phyloP scores from a whole-genome alignment of 2,329 filamentous ascomycete species.

The Myriangium duriaei region DNA sequence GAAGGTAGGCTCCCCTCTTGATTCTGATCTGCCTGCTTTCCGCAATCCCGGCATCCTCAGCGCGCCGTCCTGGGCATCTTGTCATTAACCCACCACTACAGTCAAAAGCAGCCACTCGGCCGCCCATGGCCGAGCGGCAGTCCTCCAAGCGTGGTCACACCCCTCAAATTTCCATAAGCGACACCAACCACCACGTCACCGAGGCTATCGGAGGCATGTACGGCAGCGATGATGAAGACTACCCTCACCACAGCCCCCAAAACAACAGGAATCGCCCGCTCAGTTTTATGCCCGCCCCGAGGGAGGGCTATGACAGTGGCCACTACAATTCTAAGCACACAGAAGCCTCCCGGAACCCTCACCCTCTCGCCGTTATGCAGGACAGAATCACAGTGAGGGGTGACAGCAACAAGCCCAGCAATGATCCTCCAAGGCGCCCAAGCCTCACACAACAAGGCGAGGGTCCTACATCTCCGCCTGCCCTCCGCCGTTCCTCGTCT shows the following conservation, averaged over 20 bases:
- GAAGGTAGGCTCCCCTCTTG: no score
- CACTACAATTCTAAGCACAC: constrained; percentile 15
- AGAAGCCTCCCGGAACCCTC: constrained; percentile 15
- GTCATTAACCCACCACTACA: constrained; percentile 6
- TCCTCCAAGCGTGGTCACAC: constrained; percentile 41
- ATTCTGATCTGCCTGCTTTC: no score
- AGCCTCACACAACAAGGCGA: constrained; percentile 12
- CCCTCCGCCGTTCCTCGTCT: constrained; percentile 23
- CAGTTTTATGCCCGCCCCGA: constrained; percentile 57
- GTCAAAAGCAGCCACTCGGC: constrained; percentile 8
- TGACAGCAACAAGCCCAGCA: constrained; percentile 9
- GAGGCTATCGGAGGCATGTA: constrained; percentile 89
- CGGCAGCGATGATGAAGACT: constrained; percentile 42
- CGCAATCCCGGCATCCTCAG: no score
- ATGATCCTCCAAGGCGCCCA: constrained; percentile 10
- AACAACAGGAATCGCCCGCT: constrained; percentile 52
- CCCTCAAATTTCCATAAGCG: constrained; percentile 60
- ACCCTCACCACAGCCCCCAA: constrained; percentile 14
- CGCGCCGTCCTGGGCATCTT: no score
- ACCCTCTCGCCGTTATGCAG: constrained; percentile 17
- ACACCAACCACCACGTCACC: constrained; percentile 86
- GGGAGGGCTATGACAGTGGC: constrained; percentile 30
- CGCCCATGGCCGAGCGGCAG: constrained; percentile 7
- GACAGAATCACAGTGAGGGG: constrained; percentile 5
- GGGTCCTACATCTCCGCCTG: constrained; percentile 26